These are phyloP conservation scores for Trypanosoma rangeli DNA, from an alignment of 208 protist species.

Conservation along the genomic window DNA sequence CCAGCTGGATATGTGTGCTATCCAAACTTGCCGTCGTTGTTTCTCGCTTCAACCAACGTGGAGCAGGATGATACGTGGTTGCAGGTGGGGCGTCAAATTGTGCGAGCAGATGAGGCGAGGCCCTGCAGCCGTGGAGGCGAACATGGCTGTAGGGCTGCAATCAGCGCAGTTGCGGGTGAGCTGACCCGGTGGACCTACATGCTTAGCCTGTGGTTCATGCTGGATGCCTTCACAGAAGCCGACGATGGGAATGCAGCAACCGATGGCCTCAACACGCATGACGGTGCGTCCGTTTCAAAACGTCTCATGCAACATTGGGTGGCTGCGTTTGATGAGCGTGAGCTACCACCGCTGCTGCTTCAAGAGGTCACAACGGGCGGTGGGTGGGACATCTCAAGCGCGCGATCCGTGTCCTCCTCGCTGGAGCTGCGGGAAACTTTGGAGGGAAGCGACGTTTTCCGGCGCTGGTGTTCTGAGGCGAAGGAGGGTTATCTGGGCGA, in stretches of 20 bases:
- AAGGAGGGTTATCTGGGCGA: slow-evolving; percentile 14
- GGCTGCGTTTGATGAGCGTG: slow-evolving; percentile 3
- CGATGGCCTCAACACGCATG: too few species aligned
- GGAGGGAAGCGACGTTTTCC: slow-evolving; percentile 25
- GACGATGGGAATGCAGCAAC: background rate
- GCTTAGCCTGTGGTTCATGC: slow-evolving; percentile 28
- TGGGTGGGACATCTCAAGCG: too few species aligned
- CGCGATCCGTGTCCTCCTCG: background rate
- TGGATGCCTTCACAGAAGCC: slow-evolving; percentile 19
- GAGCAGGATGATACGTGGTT: slow-evolving; percentile 16
- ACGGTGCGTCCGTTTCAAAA: background rate
- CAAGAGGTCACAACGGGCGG: background rate
- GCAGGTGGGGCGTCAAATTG: slow-evolving; percentile 4
- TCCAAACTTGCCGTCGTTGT: slow-evolving; percentile 51
- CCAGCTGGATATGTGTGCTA: slow-evolving; percentile 52
- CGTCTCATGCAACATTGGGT: slow-evolving; percentile 20
- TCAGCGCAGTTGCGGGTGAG: background rate
- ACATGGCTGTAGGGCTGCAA: background rate
- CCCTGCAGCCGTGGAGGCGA: background rate
- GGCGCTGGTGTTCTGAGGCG: slow-evolving; percentile 25
- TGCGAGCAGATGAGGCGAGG: slow-evolving; percentile 4
- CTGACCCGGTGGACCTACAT: slow-evolving; percentile 15
- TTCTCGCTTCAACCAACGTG: slow-evolving; percentile 32
- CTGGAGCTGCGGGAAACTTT: slow-evolving; percentile 19
- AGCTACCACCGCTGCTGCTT: slow-evolving; percentile 16